These are phyloP conservation scores for Agaricus sinodeliciosus DNA, from an alignment of 768 basidiomycete genomes.

Conservation along the genomic window DNA sequence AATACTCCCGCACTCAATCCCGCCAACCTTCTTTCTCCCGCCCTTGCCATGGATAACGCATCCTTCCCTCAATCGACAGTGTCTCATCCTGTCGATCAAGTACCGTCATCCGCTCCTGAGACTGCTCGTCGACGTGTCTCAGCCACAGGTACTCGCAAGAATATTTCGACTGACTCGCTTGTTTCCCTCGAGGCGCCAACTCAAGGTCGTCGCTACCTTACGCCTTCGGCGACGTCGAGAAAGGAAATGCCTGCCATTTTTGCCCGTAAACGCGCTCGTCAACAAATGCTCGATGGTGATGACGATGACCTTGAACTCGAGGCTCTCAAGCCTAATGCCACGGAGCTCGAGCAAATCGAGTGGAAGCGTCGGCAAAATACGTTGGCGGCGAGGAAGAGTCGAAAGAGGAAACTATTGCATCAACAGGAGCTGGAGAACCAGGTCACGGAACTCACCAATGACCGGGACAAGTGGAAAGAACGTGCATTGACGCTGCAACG, in stretches of 20 bases:
- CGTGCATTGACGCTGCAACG: constrained; percentile 35
- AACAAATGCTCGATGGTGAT: constrained; percentile 37
- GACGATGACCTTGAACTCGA: constrained; percentile 37
- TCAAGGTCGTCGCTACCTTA: constrained; percentile 60
- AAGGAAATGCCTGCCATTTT: constrained; percentile 68
- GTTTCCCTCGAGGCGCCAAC: constrained; percentile 72
- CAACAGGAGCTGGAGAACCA: constrained; percentile 52
- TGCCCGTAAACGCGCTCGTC: constrained; percentile 54
- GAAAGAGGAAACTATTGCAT: constrained; percentile 69
- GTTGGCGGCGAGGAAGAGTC: constrained; percentile 67
- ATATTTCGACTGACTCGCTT: constrained; percentile 52
- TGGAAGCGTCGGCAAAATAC: constrained; percentile 78
- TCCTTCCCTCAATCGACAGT: neutral
- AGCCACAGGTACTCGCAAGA: constrained; percentile 69
- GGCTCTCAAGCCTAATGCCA: constrained; percentile 29
- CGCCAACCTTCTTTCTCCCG: constrained; percentile 27
- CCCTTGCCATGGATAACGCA: constrained; percentile 15
- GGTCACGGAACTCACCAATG: constrained; percentile 36
- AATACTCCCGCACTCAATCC: constrained; percentile 40
- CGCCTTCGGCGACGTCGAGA: constrained; percentile 62
- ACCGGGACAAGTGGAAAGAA: constrained; percentile 51
- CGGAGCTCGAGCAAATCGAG: constrained; percentile 62
- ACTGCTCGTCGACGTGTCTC: constrained; percentile 21
- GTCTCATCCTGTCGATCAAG: constrained; percentile 5
- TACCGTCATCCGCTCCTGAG: constrained; percentile 12